phyloP scores from a whole-genome alignment of 2,329 filamentous ascomycete species.

The Pleurostoma richardsiae region DNA sequence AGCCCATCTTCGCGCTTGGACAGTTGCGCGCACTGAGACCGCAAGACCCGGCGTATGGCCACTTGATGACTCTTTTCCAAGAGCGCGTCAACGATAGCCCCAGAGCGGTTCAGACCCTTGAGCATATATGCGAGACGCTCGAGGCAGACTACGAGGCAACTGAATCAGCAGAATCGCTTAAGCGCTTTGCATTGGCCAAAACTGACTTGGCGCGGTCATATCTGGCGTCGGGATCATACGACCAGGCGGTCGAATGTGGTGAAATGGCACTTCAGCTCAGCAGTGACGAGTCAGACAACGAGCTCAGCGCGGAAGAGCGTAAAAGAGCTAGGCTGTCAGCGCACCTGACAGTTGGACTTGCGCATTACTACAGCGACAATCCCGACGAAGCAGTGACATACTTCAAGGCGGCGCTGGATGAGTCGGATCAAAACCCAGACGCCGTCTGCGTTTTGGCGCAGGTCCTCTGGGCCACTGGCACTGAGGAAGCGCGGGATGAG shows the following conservation, averaged over 20 bases:
- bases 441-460: constrained; percentile 84
- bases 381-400: constrained; percentile 68
- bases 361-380: constrained; percentile 66
- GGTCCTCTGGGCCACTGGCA: constrained; percentile 87
- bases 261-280: constrained; percentile 76
- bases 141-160: constrained; percentile 82
- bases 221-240: constrained; percentile 62
- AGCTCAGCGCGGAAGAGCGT: constrained; percentile 60
- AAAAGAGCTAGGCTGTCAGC: constrained; percentile 73
- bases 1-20: constrained; percentile 82
- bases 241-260: constrained; percentile 70
- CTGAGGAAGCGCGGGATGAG: constrained; percentile 65
- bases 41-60: constrained; percentile 65
- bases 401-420: constrained; percentile 75
- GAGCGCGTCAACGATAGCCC: constrained; percentile 71
- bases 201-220: constrained; percentile 82
- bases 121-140: constrained; percentile 60
- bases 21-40: constrained; percentile 72
- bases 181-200: constrained; percentile 75
- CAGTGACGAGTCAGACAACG: constrained; percentile 63
- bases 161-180: constrained; percentile 70
- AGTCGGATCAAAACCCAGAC: constrained; percentile 72
- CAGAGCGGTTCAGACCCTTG: constrained; percentile 59
- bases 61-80: constrained; percentile 74
- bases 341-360: constrained; percentile 79